Conservation (phyloP, 257 asterid species). For the Solanum chaucha region DNA sequence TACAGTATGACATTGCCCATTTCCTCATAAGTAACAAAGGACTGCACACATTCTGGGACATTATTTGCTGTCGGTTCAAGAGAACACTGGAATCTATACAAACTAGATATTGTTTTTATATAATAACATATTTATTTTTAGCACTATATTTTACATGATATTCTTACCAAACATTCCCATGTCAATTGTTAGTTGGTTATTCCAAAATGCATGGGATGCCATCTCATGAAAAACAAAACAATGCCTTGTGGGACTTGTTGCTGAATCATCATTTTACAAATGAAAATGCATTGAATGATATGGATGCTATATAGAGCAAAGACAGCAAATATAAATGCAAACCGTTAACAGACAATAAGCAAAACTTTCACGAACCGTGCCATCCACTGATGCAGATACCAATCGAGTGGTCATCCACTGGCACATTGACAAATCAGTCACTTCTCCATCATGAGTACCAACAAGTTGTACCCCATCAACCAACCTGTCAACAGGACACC, state of each 20-base stretch:
- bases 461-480: slow-evolving; percentile 86
- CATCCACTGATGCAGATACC: slow-evolving; percentile 93
- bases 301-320: not conserved
- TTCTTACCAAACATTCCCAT: not conserved
- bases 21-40: not conserved
- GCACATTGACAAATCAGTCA: slow-evolving; percentile 95
- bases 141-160: not conserved
- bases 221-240: not conserved
- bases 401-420: slow-evolving; percentile 99
- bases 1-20: not conserved
- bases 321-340: not conserved
- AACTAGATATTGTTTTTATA: not conserved
- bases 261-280: not conserved
- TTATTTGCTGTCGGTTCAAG: not conserved
- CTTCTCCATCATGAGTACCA: slow-evolving; percentile 96
- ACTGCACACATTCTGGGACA: not conserved
- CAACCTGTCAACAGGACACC: slow-evolving; percentile 66
- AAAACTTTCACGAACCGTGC: slow-evolving; percentile 56
- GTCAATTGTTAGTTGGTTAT: not conserved
- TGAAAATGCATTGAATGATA: not conserved
- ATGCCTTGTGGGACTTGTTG: not conserved
- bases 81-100: not conserved
- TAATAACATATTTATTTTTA: not conserved
- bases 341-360: not conserved
- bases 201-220: not conserved